Base-by-base conservation (phyloP, 108 stramenopile genomes). In the Nitzschia palea region DNA sequence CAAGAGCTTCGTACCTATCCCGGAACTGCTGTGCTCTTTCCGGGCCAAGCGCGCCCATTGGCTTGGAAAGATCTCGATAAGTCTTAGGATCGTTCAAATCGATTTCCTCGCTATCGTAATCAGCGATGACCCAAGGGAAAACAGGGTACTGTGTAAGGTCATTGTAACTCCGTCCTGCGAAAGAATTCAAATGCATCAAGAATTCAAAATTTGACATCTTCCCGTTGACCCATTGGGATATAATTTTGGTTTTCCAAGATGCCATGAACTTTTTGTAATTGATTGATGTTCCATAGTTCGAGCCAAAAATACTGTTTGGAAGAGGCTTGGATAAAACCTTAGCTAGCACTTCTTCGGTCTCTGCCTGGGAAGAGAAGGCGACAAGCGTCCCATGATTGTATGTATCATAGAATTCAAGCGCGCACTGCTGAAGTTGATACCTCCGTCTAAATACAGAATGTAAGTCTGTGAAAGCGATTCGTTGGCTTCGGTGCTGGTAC, bases 101-200 rank as follows among this genome's bases (percentile, higher is more conserved):
- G 20, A 98, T 75, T 60, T 91, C 94, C 61, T 91, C 85, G 34
- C 91, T 94, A 8, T 91, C 85, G 70, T 97, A 99, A 70, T 99
- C 97, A 4, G 93, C 84, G 25, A 99, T 78, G 42, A 99, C 91
- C 99, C 99, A 99, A 5, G 99, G 99, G 56, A 99, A 96, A 12
- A 99, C 97, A 10, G 99, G 99, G 68, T 99, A 99, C 80, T 99
- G 97, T 0, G 95, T 95, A 35, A 97, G 69, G 65, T 98, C 97
- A 64, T 97, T 96, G 80, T 94, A 98, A 17, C 95, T 83, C 15
- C 99, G 85, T 5, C 99, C 99, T 17, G 99, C 99, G 64, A 97
- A 85, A 3, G 94, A 94, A 68, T 99, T 99, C 67, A 98, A 82
- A 59, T 93, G 87, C 97, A 98, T 96, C 28, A 99, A 81, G 67